Conservation (phyloP, 2,329 filamentous ascomycete species). For the Aureobasidium subglaciale region DNA sequence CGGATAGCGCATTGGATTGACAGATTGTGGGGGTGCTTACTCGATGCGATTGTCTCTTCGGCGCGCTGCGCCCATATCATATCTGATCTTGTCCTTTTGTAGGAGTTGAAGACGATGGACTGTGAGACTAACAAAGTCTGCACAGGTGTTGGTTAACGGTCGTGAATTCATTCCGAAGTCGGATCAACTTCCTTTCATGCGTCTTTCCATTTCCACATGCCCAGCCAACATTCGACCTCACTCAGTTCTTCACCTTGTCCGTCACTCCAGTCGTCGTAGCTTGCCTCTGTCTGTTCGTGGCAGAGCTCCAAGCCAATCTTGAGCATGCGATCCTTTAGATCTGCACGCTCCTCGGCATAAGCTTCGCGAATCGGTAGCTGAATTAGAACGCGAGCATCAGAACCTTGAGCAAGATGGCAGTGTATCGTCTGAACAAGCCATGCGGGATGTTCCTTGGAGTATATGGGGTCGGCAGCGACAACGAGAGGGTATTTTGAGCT, state of each 20-base stretch:
- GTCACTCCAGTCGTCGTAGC: constrained; percentile 67
- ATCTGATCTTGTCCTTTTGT: background rate
- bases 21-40: constrained; percentile 9
- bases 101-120: background rate
- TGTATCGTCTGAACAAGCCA: constrained; percentile 66
- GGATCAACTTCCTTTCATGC: background rate
- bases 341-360: constrained; percentile 56
- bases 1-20: background rate
- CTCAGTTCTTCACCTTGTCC: constrained; percentile 37
- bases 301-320: constrained; percentile 46
- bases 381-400: constrained; percentile 60
- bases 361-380: constrained; percentile 75
- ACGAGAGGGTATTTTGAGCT: constrained; percentile 49
- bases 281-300: constrained; percentile 56
- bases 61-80: background rate
- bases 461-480: constrained; percentile 78
- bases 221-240: constrained; percentile 63
- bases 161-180: background rate
- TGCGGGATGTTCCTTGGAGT: constrained; percentile 72
- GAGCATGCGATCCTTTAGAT: constrained; percentile 57
- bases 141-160: background rate
- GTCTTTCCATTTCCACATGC: constrained; percentile 45
- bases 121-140: background rate
- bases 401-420: constrained; percentile 54
- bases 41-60: constrained; percentile 8